phyloP scores from a whole-genome alignment of 2,329 filamentous ascomycete species.

The Pseudocercospora ulei region DNA sequence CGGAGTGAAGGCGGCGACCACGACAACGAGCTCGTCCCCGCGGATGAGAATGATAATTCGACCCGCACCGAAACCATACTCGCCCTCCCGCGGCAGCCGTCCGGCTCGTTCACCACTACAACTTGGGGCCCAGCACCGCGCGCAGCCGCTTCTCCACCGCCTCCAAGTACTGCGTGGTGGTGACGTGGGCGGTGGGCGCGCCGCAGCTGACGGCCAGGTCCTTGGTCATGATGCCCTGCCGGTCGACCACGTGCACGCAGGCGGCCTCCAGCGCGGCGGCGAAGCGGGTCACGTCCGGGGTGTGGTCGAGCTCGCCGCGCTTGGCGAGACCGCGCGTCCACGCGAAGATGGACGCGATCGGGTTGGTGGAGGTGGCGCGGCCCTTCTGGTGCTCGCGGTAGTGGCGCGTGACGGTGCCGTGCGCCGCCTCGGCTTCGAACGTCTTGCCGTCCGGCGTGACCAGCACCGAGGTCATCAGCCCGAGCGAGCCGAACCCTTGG shows the following conservation, averaged over 20 bases:
- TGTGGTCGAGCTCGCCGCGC: constrained; percentile 83
- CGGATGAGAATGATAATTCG: no score
- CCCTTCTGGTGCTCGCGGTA: constrained; percentile 99
- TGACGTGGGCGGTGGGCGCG: constrained; percentile 82
- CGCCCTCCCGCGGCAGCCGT: no score
- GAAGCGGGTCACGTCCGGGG: constrained; percentile 84
- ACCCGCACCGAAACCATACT: no score
- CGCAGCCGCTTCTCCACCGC: constrained; percentile 88
- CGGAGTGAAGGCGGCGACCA: no score
- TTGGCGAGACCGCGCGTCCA: constrained; percentile 93
- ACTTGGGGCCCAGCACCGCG: constrained; percentile 65
- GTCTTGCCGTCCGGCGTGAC: constrained; percentile 95
- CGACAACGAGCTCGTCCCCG: no score
- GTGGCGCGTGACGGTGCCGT: constrained; percentile 96
- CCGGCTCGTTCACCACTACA: no score
- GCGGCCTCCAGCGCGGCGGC: constrained; percentile 87
- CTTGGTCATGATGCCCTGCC: constrained; percentile 98
- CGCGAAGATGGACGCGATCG: constrained; percentile 96
- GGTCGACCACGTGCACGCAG: constrained; percentile 85
- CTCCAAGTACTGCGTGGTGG: constrained; percentile 80
- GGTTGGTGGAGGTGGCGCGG: constrained; percentile 93
- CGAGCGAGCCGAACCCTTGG: constrained; percentile 94
- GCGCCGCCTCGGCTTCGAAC: constrained; percentile 93
- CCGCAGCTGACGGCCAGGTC: constrained; percentile 92
- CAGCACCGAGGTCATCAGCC: constrained; percentile 95